A percentile compares a stretch with the other conserved stretches of the same genome.
phyloP scores from a whole-genome alignment of 1,139 yeast species.

The Saccharomycopsis hybrid region DNA sequence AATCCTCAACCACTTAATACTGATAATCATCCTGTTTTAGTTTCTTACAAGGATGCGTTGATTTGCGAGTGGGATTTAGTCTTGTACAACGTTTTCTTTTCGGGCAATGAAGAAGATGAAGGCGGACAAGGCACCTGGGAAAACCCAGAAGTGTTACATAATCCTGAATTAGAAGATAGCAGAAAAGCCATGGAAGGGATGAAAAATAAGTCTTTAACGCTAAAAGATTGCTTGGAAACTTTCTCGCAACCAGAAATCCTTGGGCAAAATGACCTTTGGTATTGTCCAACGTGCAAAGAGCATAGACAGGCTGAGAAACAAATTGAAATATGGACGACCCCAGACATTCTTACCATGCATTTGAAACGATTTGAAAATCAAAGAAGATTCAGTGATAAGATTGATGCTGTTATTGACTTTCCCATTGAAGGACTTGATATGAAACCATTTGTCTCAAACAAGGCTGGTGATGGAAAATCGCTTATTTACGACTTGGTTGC shows the following conservation, averaged over 20 bases:
- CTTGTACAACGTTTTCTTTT: constrained; percentile 45
- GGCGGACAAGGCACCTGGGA: constrained; percentile 48
- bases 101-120: constrained; percentile 33
- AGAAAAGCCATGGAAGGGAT: constrained; percentile 34
- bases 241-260: constrained; percentile 81
- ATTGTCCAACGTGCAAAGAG: constrained; percentile 83
- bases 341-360: constrained; percentile 85
- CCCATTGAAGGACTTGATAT: constrained; percentile 83
- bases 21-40: constrained; percentile 23
- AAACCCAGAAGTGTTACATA: constrained; percentile 42
- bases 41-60: constrained; percentile 41
- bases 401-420: constrained; percentile 76
- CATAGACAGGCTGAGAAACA: constrained; percentile 89
- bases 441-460: constrained; percentile 44
- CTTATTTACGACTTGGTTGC: constrained; percentile 76
- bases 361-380: constrained; percentile 86
- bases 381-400: constrained; percentile 81
- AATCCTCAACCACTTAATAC: too few species aligned
- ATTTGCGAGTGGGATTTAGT: constrained; percentile 67
- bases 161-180: constrained; percentile 46
- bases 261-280: constrained; percentile 91
- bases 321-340: constrained; percentile 85
- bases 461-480: constrained; percentile 30
- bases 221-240: constrained; percentile 67
- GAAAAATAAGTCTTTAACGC: constrained; percentile 47